phyloP scores from a whole-genome alignment of 768 basidiomycete genomes.

The Vararia minispora region DNA sequence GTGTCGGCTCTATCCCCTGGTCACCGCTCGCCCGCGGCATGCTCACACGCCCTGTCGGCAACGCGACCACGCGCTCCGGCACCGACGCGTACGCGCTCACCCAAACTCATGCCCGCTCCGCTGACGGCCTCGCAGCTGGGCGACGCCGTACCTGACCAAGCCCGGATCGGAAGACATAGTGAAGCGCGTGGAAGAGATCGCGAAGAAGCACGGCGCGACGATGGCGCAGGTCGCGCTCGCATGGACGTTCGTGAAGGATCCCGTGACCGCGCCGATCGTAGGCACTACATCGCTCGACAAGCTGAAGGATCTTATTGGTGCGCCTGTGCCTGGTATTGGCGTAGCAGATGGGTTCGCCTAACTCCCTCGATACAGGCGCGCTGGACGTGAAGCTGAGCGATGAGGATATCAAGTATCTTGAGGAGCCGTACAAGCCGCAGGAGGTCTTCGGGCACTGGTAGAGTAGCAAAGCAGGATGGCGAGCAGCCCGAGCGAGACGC shows the following conservation, averaged over 20 bases:
- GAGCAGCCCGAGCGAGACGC: too few species aligned
- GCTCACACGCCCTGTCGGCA: slow-evolving; percentile 9
- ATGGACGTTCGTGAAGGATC: slow-evolving; percentile 12
- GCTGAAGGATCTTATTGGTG: slow-evolving; percentile 11
- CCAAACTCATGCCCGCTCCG: too few species aligned
- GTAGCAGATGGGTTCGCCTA: slow-evolving; percentile 5
- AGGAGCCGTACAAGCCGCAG: slow-evolving; percentile 11
- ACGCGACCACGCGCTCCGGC: not conserved
- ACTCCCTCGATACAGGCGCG: slow-evolving; percentile 1
- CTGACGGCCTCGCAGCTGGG: not conserved
- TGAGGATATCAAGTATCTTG: slow-evolving; percentile 8
- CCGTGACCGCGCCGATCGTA: slow-evolving; percentile 6
- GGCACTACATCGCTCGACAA: slow-evolving; percentile 10
- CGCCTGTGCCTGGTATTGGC: not conserved
- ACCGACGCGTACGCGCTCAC: slow-evolving; percentile 1
- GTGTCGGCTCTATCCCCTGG: slow-evolving; percentile 11
- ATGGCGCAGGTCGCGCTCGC: slow-evolving; percentile 35
- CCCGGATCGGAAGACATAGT: slow-evolving; percentile 1
- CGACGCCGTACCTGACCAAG: slow-evolving; percentile 10
- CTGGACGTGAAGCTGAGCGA: slow-evolving; percentile 6
- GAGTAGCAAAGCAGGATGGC: too few species aligned
- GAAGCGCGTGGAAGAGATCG: slow-evolving; percentile 27
- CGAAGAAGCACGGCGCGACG: slow-evolving; percentile 23
- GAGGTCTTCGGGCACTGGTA: slow-evolving; percentile 2
- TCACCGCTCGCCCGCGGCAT: slow-evolving; percentile 11